Evolutionary conservation across 164 flowering plant genomes (phyloP), one percentile per base, ranked within the genome.

Genomic region (grape (Vitis vinifera)): DNA sequence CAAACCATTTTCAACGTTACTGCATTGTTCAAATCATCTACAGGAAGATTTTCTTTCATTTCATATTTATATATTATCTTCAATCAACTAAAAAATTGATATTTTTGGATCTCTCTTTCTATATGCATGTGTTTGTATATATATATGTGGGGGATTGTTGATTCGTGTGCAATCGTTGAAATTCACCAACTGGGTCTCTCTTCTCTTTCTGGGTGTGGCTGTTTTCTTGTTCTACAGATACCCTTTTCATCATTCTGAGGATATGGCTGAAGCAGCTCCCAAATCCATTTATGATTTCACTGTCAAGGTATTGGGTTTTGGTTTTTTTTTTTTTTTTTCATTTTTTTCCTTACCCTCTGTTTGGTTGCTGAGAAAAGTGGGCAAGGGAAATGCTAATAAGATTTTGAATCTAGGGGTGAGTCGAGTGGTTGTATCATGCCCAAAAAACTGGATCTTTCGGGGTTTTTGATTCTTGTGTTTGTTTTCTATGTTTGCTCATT

Each of bases 281-380:
- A 78, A 75, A 27, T 75, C 89, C 51, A 58, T 85, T n/a, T 81
- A 81, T 61, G 85, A 85, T 48, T 78, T 83, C 81, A 73, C 85
- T 59, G 85, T 85, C 68, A 85, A 85, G 87, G 87, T 85, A 71
- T 72, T 44, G 31, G 0, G 19, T 62, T 66, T 44, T 49, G 16
- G 4, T 29, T n/a, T 2, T 13, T 69, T 57, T 44, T 12, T 14
- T 57, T 29, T 50, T 12, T 6, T 9, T 0, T 60, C 63, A 44
- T 37, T 16, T 58, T 58, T 11, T 1, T 59, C 27, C 51, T 12
- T 14, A 12, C 14, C 57, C 59, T 50, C 10, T 53, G 13, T 55
- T 44, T 70, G 60, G 52, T 57, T n/a, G 48, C 58, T 30, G 49
- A 27, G 60, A 55, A 55, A 37, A 37, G 0, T 37, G 5, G 44